Percentiles rank a stretch among this genome's conserved stretches.
Evolutionary conservation across 148 eudicot species (phyloP).

Genomic region (Vaccinium macrocarpon): DNA sequence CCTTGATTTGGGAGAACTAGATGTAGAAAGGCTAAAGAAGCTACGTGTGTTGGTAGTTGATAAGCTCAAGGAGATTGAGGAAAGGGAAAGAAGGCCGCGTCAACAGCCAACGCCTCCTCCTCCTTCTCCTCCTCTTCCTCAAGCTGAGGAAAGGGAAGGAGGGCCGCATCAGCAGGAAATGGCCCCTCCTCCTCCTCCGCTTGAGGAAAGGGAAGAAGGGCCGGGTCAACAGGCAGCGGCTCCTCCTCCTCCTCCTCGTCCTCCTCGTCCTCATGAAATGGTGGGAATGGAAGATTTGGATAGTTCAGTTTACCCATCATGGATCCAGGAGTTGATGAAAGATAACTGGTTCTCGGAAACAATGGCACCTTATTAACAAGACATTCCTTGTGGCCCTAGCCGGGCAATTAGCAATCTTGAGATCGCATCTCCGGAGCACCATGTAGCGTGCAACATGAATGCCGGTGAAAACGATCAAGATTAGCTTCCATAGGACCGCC

Average conservation of each 20-base stretch:
- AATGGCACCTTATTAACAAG: background rate
- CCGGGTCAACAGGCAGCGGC: background rate
- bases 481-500: background rate
- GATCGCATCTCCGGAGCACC: background rate
- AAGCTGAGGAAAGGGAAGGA: too few species aligned
- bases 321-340: background rate
- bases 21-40: background rate
- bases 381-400: background rate
- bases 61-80: background rate
- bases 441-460: background rate
- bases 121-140: too few species aligned
- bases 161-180: too few species aligned
- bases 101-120: too few species aligned
- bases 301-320: background rate
- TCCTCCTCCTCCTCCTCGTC: background rate
- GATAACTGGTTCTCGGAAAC: slow-evolving; percentile 12
- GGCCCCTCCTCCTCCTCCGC: background rate
- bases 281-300: background rate
- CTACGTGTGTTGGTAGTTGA: background rate
- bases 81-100: background rate
- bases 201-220: background rate
- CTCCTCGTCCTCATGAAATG: background rate
- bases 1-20: background rate
- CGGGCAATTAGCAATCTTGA: background rate
- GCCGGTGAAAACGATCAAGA: background rate